Base-by-base conservation (phyloP, 2,329 filamentous ascomycete genomes). In the Neopestalotiopsis sp. region DNA sequence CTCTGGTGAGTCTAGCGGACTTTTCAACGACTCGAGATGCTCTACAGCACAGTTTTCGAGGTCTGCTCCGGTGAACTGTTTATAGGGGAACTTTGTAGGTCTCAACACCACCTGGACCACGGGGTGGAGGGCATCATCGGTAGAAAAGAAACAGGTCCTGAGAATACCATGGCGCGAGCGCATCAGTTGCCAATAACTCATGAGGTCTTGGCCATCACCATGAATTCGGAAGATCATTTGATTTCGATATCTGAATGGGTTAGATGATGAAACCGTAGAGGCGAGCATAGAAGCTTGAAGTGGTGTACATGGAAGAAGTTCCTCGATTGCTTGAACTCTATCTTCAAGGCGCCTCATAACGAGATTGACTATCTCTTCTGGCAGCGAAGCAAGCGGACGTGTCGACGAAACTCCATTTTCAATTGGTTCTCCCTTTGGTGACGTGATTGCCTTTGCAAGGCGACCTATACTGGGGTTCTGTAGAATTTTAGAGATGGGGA, bases 221-320 rank as follows among this genome's bases (percentile, higher is more conserved):
- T 79, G 80, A 6, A 97, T 76, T 5, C 85, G 83, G 70, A 97
- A 87, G 0, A 91, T 79, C 68, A 93, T 89, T 62, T 88, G 88
- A 76, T 97, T 97, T 74, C 87, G 89, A 76, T 97, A 97, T 1
- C 89, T 84, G 1, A 81, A 80, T 12, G 81, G 78, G 1, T 79
- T 79, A 9, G 67, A 56, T 4, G 69, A 67, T 10, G 72, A 62
- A 4, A 65, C 2, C 71, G 83, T 74, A 9, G 89, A 87, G 2
- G 90, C 91, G 0, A 97, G 83, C 94, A 97, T 97, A 0, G 91
- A 92, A 81, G 97, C 92, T 78, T 98, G 95, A 0, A 98, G 82
- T 0, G 94, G 92, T 1, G 94, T 97, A 76, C 95, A 97, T 0
- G 94, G 94, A 4, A 95, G 81, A 9, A 97, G 84, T 1, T 82